Conservation (phyloP, 805 yeast genomes). For the Grigorovia humatica region DNA sequence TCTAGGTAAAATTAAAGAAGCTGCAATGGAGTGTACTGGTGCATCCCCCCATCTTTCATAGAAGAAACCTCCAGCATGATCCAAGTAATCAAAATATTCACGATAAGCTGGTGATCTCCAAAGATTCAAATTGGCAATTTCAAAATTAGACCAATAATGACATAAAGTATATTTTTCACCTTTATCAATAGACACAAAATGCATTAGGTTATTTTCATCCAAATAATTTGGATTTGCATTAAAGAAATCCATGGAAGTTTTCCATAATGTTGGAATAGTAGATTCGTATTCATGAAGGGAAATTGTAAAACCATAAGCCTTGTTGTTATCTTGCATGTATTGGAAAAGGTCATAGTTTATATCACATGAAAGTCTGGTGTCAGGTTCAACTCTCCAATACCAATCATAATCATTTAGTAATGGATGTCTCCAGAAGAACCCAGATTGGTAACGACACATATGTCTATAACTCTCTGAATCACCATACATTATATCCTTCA, state of each 20-base stretch:
- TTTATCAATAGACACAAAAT: slow-evolving; percentile 59
- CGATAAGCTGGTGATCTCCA: slow-evolving; percentile 64
- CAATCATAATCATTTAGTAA: slow-evolving; percentile 60
- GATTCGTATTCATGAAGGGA: slow-evolving; percentile 57
- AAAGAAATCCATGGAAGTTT: slow-evolving; percentile 54
- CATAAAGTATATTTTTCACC: slow-evolving; percentile 72
- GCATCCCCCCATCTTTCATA: slow-evolving; percentile 93
- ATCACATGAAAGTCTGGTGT: slow-evolving; percentile 62
- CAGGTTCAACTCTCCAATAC: slow-evolving; percentile 94
- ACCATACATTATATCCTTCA: slow-evolving; percentile 58
- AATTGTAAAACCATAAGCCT: slow-evolving; percentile 68
- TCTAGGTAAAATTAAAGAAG: slow-evolving; percentile 55
- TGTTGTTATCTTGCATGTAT: slow-evolving; percentile 65
- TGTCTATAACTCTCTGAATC: slow-evolving; percentile 68
- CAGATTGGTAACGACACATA: slow-evolving; percentile 85
- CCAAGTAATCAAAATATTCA: slow-evolving; percentile 57
- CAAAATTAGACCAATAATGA: slow-evolving; percentile 85
- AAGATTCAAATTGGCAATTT: slow-evolving; percentile 63
- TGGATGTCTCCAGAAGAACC: slow-evolving; percentile 70
- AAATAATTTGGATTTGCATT: slow-evolving; percentile 47
- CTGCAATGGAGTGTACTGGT: slow-evolving; percentile 78
- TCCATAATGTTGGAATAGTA: slow-evolving; percentile 74
- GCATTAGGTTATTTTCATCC: slow-evolving; percentile 52
- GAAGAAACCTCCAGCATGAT: slow-evolving; percentile 69
- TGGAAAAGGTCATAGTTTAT: slow-evolving; percentile 70